A percentile compares a stretch with the other conserved stretches of the same genome.
Conservation (phyloP, 495 filamentous ascomycete genomes). For the Penicillium robsamsonii region DNA sequence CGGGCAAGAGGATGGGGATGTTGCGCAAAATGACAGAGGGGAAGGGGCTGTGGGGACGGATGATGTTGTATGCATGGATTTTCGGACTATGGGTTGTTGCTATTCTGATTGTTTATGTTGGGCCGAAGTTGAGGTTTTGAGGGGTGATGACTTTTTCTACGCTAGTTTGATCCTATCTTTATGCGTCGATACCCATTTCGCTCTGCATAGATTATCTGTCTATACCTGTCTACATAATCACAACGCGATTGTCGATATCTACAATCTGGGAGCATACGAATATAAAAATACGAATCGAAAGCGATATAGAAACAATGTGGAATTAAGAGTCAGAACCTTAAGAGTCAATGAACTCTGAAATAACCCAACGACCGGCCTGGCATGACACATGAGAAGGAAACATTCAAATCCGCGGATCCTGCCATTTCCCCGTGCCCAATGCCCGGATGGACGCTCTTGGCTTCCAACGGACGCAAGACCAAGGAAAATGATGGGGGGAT, state of each 20-base stretch:
- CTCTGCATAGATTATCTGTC: background rate
- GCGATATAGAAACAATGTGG: background rate
- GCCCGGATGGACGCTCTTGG: slow-evolving; percentile 28
- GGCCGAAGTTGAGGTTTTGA: slow-evolving; percentile 84
- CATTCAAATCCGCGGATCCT: slow-evolving; percentile 41
- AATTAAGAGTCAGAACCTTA: slow-evolving; percentile 26
- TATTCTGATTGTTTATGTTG: slow-evolving; percentile 71
- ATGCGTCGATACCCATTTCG: slow-evolving; percentile 1
- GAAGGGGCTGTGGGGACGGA: slow-evolving; percentile 79
- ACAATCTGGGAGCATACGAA: background rate
- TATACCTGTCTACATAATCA: background rate
- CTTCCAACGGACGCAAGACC: slow-evolving; percentile 32
- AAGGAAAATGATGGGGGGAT: slow-evolving; percentile 32
- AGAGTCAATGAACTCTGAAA: slow-evolving; percentile 37
- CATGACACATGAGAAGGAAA: slow-evolving; percentile 46
- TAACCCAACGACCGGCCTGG: slow-evolving; percentile 41
- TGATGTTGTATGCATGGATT: slow-evolving; percentile 82
- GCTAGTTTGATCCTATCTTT: background rate
- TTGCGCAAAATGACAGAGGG: slow-evolving; percentile 77
- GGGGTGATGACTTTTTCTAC: background rate
- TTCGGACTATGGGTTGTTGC: slow-evolving; percentile 72
- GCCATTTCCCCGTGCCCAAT: slow-evolving; percentile 33
- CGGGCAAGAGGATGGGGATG: slow-evolving; percentile 69
- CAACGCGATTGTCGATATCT: background rate
- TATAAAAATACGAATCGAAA: background rate